Evolutionary conservation across 176 grass and related monocot species (phyloP), one percentile per base, ranked within the genome.

Genomic region (Juncus effusus): DNA sequence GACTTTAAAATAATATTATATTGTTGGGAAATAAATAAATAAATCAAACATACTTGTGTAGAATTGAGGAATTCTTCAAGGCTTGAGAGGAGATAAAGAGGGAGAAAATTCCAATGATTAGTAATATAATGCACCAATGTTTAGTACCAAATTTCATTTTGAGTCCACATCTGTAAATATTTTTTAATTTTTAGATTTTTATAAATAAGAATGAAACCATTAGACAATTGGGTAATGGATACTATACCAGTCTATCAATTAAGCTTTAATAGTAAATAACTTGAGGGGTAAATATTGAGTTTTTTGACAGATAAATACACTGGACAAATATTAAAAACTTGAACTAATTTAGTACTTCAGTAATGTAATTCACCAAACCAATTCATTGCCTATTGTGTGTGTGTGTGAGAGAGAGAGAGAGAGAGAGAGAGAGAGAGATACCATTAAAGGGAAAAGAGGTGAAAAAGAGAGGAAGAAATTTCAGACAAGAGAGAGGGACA

Each of bases 11-110:
- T 56, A 13, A 55, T 51, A 66, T 54, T 15, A 44, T 13, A 5
- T 9, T 9, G 51, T 51, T 53, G 13, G 19, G 44, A 44, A 9
- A 4, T 6, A 10, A 55, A 53, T 16, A 54, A 15, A 4, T 6
- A 47, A 47, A 71, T 59, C 56, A 50, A 38, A 41, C 54, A 4
- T 71, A 71, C 67, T 56, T 71, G 54, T 42, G 53, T 10, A 5
- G 42, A 59, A 51, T 38, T 40, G 56, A 40, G 13, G 56, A 37
- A 71, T 59, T 13, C 5, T 6, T 15, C 38, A 50, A 57, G 8
- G 52, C 67, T 15, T 12, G 10, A 70, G 52, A 54, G 51, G 55
- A 40, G 51, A 54, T 16, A 36, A 70, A 10, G 36, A 70, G 40
- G 28, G 52, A 71, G 54, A 44, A 6, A 69, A 69, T 13, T 39